phyloP scores from a whole-genome alignment of 192 early-diverging fungal genomes.

The Backusella tarrabulga region DNA sequence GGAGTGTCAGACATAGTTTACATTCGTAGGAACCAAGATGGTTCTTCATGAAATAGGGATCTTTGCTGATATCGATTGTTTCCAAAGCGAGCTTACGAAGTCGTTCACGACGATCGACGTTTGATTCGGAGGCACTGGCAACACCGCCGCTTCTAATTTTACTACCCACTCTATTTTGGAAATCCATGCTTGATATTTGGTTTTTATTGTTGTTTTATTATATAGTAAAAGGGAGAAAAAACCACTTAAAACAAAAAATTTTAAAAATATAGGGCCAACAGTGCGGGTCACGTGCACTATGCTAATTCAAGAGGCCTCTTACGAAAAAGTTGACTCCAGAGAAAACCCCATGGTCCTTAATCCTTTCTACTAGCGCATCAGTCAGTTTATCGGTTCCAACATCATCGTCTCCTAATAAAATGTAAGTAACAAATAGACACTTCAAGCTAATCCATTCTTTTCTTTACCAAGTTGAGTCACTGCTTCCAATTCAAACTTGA shows the following conservation, averaged over 20 bases:
- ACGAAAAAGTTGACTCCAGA: neutral
- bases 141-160: slow-evolving; percentile 90
- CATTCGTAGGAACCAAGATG: slow-evolving; percentile 81
- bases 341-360: neutral
- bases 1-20: slow-evolving; percentile 80
- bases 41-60: slow-evolving; percentile 98
- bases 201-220: neutral
- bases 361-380: neutral
- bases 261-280: neutral
- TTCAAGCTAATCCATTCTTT: neutral
- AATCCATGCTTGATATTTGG: slow-evolving; percentile 49
- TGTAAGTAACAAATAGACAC: too few species aligned
- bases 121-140: slow-evolving; percentile 77
- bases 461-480: neutral
- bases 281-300: neutral
- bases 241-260: neutral
- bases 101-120: slow-evolving; percentile 92
- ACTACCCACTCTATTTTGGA: slow-evolving; percentile 88
- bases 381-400: neutral
- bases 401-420: neutral
- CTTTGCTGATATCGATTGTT: slow-evolving; percentile 93
- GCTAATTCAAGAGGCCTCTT: neutral
- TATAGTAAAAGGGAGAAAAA: slow-evolving; percentile 7
- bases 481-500: slow-evolving; percentile 3
- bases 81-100: slow-evolving; percentile 93